Conservation (phyloP, 2,329 filamentous ascomycete genomes). For the Neonectria neomacrospora region DNA sequence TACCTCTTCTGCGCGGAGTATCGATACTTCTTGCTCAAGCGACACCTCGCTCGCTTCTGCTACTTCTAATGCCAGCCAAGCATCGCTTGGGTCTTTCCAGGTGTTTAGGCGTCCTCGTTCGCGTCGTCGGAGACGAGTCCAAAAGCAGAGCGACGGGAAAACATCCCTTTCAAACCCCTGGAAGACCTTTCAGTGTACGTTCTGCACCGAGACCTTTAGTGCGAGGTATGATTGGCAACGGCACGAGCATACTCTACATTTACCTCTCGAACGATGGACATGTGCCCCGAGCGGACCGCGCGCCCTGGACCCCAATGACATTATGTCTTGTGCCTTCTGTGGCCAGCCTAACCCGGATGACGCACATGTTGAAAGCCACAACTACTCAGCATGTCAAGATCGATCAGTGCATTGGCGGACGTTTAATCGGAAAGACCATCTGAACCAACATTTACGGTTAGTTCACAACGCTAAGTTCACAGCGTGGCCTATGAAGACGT, state of each 20-base stretch:
- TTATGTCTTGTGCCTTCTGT: conserved; percentile 50
- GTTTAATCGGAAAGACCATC: conserved; percentile 56
- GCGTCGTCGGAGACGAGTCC: conserved; percentile 20
- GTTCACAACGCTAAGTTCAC: conserved; percentile 53
- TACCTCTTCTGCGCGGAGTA: conserved; percentile 14
- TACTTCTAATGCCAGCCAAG: conserved; percentile 11
- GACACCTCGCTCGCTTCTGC: conserved; percentile 15
- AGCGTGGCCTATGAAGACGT: conserved; percentile 40
- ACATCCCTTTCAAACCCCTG: background rate
- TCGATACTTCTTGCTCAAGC: conserved; percentile 23
- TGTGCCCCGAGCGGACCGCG: conserved; percentile 50
- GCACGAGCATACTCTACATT: conserved; percentile 60
- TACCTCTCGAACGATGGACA: conserved; percentile 58
- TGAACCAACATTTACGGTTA: conserved; percentile 54
- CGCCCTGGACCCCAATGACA: conserved; percentile 49
- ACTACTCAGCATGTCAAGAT: conserved; percentile 59
- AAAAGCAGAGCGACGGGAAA: conserved; percentile 7
- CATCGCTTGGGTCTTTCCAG: conserved; percentile 10
- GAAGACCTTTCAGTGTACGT: conserved; percentile 54
- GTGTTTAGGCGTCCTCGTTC: conserved; percentile 15
- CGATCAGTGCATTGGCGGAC: conserved; percentile 56
- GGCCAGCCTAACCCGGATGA: conserved; percentile 45
- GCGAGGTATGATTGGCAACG: conserved; percentile 59
- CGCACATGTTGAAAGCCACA: conserved; percentile 49
- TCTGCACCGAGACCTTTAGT: conserved; percentile 57